Evolutionary conservation across 306 rosid species (phyloP).

Genomic region (Mimosa bimucronata): DNA sequence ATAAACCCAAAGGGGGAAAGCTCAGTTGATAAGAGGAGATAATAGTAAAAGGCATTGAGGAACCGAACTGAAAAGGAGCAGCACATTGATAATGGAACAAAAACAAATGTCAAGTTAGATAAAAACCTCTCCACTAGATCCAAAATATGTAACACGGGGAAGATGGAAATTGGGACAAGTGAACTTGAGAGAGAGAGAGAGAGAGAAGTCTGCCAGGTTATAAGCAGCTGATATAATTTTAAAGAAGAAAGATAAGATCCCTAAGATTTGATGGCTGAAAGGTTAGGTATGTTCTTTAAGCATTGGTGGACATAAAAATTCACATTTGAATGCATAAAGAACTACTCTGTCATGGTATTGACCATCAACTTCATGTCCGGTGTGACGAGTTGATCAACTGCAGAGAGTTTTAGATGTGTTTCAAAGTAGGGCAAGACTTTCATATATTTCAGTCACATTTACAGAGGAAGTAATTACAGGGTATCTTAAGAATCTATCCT

Average conservation of each 20-base stretch:
- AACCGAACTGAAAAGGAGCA: slow-evolving; percentile 20
- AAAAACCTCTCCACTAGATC: not conserved
- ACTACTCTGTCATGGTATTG: not conserved
- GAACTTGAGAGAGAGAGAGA: too few relatives aligned
- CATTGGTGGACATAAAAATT: not conserved
- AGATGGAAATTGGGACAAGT: not conserved
- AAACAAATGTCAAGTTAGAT: slow-evolving; percentile 21
- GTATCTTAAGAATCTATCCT: not conserved
- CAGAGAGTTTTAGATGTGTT: not conserved
- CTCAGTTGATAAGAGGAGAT: not conserved
- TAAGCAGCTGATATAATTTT: too few relatives aligned
- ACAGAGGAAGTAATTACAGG: not conserved
- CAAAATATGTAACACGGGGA: not conserved
- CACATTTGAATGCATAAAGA: not conserved
- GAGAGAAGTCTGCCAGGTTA: too few relatives aligned
- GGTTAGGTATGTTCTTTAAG: slow-evolving; percentile 14
- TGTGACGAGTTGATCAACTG: not conserved
- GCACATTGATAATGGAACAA: not conserved
- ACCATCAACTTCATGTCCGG: not conserved
- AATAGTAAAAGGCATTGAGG: not conserved
- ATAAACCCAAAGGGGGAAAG: not conserved
- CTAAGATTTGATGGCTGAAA: not conserved
- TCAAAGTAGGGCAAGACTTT: not conserved
- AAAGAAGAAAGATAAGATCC: too few relatives aligned
- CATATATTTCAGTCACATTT: not conserved